Conservation (phyloP, 768 basidiomycete genomes). For the Boletus reticuloceps region DNA sequence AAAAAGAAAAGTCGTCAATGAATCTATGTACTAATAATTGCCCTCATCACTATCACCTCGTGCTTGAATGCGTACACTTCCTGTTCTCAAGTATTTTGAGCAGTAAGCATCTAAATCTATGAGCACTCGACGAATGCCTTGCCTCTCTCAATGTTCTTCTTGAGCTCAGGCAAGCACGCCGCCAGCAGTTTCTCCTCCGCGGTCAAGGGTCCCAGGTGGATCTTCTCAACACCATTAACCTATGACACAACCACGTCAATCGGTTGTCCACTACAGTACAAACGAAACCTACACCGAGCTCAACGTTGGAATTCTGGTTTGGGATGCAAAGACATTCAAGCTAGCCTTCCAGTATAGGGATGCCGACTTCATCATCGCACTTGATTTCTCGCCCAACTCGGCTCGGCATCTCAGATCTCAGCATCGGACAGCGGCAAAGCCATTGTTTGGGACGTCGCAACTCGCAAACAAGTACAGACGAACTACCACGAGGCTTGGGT, state of each 20-base stretch:
- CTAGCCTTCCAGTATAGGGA: no score
- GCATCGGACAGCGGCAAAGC: no score
- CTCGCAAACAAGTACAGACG: no score
- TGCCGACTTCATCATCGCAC: no score
- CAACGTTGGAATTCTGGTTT: slow-evolving; percentile 84
- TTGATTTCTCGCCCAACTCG: no score
- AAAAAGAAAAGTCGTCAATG: slow-evolving; percentile 50
- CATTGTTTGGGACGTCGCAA: no score
- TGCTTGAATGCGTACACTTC: no score
- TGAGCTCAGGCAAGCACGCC: slow-evolving; percentile 86
- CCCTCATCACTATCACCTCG: background rate
- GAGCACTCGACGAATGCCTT: slow-evolving; percentile 60
- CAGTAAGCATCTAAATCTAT: slow-evolving; percentile 23
- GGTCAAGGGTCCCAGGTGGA: slow-evolving; percentile 77
- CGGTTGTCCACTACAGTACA: background rate
- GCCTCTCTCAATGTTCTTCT: slow-evolving; percentile 99
- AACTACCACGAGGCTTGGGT: no score
- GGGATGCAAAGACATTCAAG: no score
- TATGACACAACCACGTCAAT: slow-evolving; percentile 31
- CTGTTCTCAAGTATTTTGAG: slow-evolving; percentile 28
- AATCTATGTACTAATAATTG: background rate
- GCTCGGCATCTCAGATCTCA: no score
- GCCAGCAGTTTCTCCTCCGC: slow-evolving; percentile 85
- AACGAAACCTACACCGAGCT: slow-evolving; percentile 73
- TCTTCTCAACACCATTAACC: slow-evolving; percentile 89